phyloP scores from a whole-genome alignment of 805 yeast species.

The Saccharomycodes ludwigii region DNA sequence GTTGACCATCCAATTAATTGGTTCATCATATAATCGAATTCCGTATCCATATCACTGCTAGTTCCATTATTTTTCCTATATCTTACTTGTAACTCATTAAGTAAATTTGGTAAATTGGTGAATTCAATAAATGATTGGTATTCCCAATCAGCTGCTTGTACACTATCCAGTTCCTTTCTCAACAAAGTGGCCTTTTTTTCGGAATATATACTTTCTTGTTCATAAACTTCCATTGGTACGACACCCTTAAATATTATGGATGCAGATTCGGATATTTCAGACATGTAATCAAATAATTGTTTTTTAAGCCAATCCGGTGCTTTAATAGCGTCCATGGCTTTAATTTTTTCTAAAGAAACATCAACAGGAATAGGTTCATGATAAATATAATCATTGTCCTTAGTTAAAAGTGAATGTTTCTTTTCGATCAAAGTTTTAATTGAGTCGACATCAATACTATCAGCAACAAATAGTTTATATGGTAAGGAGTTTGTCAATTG shows the following conservation, averaged over 20 bases:
- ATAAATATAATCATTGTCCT: constrained; percentile 84
- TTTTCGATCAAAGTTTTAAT: constrained; percentile 24
- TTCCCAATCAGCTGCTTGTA: constrained; percentile 72
- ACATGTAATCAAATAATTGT: constrained; percentile 30
- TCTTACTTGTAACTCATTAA: constrained; percentile 36
- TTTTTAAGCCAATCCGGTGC: constrained; percentile 61
- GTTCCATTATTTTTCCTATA: constrained; percentile 20
- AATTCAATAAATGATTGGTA: constrained; percentile 68
- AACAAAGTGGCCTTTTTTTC: constrained; percentile 76
- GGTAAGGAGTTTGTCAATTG: constrained; percentile 12
- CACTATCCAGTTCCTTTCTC: constrained; percentile 60
- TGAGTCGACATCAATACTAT: constrained; percentile 22
- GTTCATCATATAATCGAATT: constrained; percentile 19
- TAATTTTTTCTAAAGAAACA: constrained; percentile 19
- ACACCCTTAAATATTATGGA: constrained; percentile 61
- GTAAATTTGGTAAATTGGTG: constrained; percentile 58
- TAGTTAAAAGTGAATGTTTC: constrained; percentile 34
- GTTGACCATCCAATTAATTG: constrained; percentile 20
- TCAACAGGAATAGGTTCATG: constrained; percentile 62
- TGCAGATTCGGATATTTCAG: constrained; percentile 22
- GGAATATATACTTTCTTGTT: constrained; percentile 74
- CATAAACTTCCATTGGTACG: constrained; percentile 79
- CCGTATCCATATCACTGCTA: constrained; percentile 10
- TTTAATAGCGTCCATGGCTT: constrained; percentile 51
- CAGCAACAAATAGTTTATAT: constrained; percentile 24